Conservation (phyloP, 2,329 filamentous ascomycete species). For the Ophiostoma australiae region DNA sequence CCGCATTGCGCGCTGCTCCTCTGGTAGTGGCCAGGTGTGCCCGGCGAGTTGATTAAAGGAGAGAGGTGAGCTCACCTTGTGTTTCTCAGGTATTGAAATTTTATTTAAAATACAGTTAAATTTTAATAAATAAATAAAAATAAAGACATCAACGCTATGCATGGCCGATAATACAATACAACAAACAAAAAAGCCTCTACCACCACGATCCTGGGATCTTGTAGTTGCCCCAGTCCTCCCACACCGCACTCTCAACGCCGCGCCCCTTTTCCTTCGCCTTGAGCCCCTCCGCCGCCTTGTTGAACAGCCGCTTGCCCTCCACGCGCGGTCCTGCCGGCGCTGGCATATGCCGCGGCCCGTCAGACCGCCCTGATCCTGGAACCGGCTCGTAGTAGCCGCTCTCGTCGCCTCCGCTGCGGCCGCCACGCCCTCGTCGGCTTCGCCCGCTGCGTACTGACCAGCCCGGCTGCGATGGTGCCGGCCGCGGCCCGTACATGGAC, state of each 20-base stretch:
- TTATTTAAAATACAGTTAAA: too few species aligned
- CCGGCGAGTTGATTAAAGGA: neutral
- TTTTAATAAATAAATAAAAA: neutral
- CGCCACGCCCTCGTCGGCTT: neutral
- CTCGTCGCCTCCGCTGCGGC: neutral
- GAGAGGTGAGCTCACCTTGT: neutral
- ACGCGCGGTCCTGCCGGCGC: neutral
- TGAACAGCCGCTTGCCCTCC: constrained; percentile 23
- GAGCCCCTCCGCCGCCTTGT: constrained; percentile 25
- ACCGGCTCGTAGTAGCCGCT: neutral
- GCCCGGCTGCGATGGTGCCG: neutral
- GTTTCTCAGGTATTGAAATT: neutral
- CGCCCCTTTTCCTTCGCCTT: constrained; percentile 1
- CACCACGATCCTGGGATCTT: constrained; percentile 23
- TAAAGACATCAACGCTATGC: neutral
- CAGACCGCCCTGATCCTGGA: neutral
- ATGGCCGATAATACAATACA: neutral
- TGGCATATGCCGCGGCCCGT: neutral
- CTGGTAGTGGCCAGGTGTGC: neutral
- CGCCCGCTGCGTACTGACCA: neutral
- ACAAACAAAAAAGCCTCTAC: neutral
- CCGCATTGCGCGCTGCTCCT: neutral
- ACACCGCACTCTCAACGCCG: neutral
- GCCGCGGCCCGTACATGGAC: constrained; percentile 12
- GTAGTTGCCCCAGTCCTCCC: constrained; percentile 21